Percentiles rank a stretch among this genome's conserved stretches.
These are phyloP conservation scores for Theileria sp. DNA, from an alignment of 169 alveolate genomes.

Conservation along the genomic window DNA sequence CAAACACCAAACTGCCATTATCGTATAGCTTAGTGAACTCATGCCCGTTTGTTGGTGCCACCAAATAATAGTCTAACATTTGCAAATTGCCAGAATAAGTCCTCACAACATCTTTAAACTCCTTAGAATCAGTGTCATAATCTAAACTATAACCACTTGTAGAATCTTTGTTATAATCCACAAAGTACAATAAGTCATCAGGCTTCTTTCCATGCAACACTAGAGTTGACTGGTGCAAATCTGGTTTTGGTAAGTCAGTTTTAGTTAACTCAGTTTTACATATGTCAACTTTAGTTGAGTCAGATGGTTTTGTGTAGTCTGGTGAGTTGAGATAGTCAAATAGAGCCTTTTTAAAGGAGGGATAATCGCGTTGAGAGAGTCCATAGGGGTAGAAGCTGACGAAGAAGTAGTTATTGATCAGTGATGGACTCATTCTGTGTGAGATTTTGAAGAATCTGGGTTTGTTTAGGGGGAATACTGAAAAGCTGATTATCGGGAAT, in stretches of 20 bases:
- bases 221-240: neutral
- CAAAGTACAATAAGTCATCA: neutral
- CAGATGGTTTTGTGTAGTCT: neutral
- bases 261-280: neutral
- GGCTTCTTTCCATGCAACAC: neutral
- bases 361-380: neutral
- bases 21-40: neutral
- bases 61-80: neutral
- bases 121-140: neutral
- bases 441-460: slow-evolving; percentile 5
- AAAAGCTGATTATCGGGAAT: neutral
- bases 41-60: neutral
- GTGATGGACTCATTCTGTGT: slow-evolving; percentile 2
- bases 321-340: neutral
- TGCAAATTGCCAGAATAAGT: neutral
- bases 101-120: neutral
- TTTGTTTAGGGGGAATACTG: neutral
- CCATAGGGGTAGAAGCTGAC: slow-evolving; percentile 1
- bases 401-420: slow-evolving; percentile 12
- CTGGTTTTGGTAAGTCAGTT: neutral
- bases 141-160: neutral
- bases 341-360: neutral
- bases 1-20: neutral
- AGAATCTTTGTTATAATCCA: neutral
- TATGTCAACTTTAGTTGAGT: neutral